Percentiles rank a stretch among this genome's conserved stretches.
Evolutionary conservation across 2,329 filamentous ascomycete species (phyloP).

Genomic region (Neurospora sp.): DNA sequence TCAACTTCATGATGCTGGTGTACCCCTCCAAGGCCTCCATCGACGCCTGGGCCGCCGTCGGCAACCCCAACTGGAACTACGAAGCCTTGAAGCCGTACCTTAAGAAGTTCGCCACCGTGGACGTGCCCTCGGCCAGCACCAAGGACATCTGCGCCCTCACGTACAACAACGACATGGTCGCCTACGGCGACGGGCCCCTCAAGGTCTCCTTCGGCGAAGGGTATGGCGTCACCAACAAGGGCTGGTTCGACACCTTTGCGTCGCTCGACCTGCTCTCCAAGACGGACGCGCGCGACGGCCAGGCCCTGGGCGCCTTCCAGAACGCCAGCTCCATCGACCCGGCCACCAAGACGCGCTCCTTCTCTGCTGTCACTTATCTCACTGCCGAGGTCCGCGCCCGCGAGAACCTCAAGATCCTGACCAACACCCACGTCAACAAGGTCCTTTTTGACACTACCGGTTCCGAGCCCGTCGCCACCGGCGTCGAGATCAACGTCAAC

Average conservation of each 20-base stretch:
- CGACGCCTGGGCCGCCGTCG: conserved; percentile 20
- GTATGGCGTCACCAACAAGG: conserved; percentile 22
- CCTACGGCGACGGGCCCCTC: conserved; percentile 25
- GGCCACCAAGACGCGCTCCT: conserved; percentile 17
- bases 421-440: conserved; percentile 25
- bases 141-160: conserved; percentile 20
- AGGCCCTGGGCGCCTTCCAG: conserved; percentile 12
- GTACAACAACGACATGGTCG: conserved; percentile 23
- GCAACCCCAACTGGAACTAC: conserved; percentile 20
- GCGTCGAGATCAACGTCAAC: conserved; percentile 23
- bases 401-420: conserved; percentile 25
- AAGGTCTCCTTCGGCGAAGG: conserved; percentile 27
- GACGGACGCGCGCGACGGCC: conserved; percentile 21
- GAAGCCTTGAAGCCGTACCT: conserved; percentile 23
- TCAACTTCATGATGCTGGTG: conserved; percentile 21
- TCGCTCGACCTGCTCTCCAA: conserved; percentile 24
- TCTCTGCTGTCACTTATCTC: conserved; percentile 25
- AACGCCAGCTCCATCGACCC: conserved; percentile 15
- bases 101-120: conserved; percentile 25
- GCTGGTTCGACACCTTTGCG: conserved; percentile 28
- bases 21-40: conserved; percentile 19
- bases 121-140: conserved; percentile 18
- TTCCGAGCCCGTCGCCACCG: conserved; percentile 21
- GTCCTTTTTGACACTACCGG: conserved; percentile 20
- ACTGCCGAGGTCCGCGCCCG: conserved; percentile 22